Evolutionary conservation across 129 eudicot genomes (phyloP), one percentile per base, ranked within the genome.

Genomic region (Dittrichia graveolens): DNA sequence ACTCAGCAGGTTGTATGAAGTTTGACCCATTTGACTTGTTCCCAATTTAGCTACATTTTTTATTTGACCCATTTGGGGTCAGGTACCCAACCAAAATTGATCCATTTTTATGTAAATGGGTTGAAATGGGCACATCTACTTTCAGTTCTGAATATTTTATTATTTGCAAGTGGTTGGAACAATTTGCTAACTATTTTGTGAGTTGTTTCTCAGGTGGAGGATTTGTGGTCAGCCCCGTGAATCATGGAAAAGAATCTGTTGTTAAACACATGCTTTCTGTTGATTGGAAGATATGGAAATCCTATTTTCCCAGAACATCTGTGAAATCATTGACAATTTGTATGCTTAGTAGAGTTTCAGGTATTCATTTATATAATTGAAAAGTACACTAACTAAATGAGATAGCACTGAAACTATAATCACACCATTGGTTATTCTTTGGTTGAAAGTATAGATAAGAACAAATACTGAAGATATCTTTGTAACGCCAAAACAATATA

Each of bases 241-340:
- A 81, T 47, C 66, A 87, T 47, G 95, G 96, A 49, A 92, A 83
- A 61, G 85, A 85, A 62, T 89, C 88, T n/a, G 82, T 92, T 1
- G 92, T 92, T n/a, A 89, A 85, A 70, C 95, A 92, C 83, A 89
- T 92, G 98, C 89, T 92, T 67, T 83, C 98, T 10, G 78, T 92
- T 47, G 95, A 92, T 76, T 92, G 96, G 96, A 89, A 77, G 75
- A 71, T 72, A 56, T 87, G 95, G 96, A 92, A 67, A 74, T 73
- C 88, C 11, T 85, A 87, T 63, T 38, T 89, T 43, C 79, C 66
- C 38, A 79, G 76, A 76, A 63, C 88, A 12, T 61, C 89, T 18
- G 81, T 88, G 5, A 67, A 90, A 68, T 83, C 96, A 38, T 73
- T 84, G 69, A 92, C 96, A 10, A 82, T 85, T 45, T 77, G 82